These are phyloP conservation scores for Cryphonectria carpinicola DNA, from an alignment of 2,329 filamentous ascomycete species.

Conservation along the genomic window DNA sequence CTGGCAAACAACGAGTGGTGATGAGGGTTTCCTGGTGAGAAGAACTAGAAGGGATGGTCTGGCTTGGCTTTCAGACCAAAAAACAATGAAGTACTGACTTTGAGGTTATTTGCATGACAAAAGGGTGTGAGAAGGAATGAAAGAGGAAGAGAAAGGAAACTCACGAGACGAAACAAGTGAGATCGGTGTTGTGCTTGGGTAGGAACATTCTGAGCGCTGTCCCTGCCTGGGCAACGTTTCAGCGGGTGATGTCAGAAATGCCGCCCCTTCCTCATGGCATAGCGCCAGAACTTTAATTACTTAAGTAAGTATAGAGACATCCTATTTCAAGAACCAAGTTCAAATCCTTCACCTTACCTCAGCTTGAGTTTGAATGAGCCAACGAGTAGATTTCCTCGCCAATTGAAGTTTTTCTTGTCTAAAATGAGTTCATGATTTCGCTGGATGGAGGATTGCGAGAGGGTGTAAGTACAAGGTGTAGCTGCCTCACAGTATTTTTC, in stretches of 20 bases:
- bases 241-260: slow-evolving; percentile 19
- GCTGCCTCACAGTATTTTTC: background rate
- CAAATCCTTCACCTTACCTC: background rate
- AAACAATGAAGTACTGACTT: background rate
- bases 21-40: background rate
- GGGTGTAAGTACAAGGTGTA: no score
- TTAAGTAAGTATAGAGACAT: background rate
- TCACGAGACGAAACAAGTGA: background rate
- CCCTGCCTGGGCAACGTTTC: slow-evolving; percentile 1
- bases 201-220: background rate
- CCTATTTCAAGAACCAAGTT: background rate
- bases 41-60: background rate
- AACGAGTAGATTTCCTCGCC: background rate
- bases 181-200: background rate
- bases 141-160: background rate
- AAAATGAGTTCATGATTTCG: background rate
- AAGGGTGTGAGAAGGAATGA: background rate
- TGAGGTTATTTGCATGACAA: background rate
- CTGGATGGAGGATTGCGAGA: background rate
- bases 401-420: background rate
- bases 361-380: background rate
- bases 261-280: background rate
- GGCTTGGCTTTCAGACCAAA: background rate
- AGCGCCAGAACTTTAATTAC: background rate
- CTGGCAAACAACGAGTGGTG: background rate